Base-by-base conservation (phyloP, 805 yeast genomes). In the Hanseniaspora taiwanica region DNA sequence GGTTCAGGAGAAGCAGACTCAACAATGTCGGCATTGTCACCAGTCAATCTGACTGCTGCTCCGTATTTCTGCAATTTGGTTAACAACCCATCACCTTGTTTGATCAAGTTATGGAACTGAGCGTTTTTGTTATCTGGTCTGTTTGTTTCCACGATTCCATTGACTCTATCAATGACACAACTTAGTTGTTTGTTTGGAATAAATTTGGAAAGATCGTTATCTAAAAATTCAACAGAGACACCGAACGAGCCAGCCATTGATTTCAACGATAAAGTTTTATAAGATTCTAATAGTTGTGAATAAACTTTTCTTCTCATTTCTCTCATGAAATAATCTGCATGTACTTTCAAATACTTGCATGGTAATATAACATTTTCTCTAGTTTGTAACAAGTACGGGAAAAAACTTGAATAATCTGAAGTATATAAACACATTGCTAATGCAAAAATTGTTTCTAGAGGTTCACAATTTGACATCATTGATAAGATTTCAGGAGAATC, bases 11-110 rank as follows among this genome's bases (percentile, higher is more conserved):
- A 29, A 16, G 8, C 33, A 16, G 33, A 16, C 18, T 16, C 33
- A n/a, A 8, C 33, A 18, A 20, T 7, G 8, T 13, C 21, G 7
- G 23, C 23, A 10, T 18, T 33, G 23, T 42, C 41, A 16, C 97
- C 96, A 55, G 93, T 81, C 52, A 91, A 71, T 59, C 93, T 82
- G 38, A 91, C 97, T 18, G 96, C 96, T 35, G 97, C 96, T 36
- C 95, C 94, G 52, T 89, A 91, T 60, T 87, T 91, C 60, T 91
- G 98, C 55, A 91, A 71, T 60, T 89, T 91, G 14, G 98, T 89
- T 58, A 91, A 74, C 52, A 91, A 68, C 2, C 78, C 76, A 56
- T 91, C 98, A 46, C 98, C 97, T 57, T 81, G 93, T 61, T 84
- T 86, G 53, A 91, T 78, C 53, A 91, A 71, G 46, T 68, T 61